These are phyloP conservation scores for Yamadazyma oceani DNA, from an alignment of 1,139 yeast genomes.

Conservation along the genomic window DNA sequence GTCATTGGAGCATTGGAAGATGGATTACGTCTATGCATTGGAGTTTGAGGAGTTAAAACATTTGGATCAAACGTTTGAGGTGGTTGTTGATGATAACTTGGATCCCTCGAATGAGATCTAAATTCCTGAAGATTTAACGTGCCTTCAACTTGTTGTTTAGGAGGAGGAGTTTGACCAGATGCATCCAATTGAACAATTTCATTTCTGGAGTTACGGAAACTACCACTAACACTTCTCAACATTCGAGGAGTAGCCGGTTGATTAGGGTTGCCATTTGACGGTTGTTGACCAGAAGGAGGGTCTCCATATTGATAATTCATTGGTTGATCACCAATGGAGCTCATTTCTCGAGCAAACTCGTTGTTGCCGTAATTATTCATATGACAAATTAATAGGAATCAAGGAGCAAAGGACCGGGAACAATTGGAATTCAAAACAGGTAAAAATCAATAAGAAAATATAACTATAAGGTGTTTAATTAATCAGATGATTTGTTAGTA, in stretches of 20 bases:
- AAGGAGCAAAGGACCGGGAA: no score
- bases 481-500: no score
- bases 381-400: no score
- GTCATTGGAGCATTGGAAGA: slow-evolving; percentile 11
- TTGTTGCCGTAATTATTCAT: slow-evolving; percentile 7
- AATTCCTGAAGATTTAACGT: slow-evolving; percentile 11
- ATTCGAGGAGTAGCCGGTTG: slow-evolving; percentile 79
- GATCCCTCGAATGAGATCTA: slow-evolving; percentile 22
- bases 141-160: no score
- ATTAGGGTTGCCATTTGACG: slow-evolving; percentile 7
- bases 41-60: slow-evolving; percentile 13
- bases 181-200: slow-evolving; percentile 17
- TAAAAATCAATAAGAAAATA: neutral
- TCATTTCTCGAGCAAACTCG: slow-evolving; percentile 5
- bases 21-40: slow-evolving; percentile 15
- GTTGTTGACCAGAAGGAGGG: neutral
- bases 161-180: slow-evolving; percentile 16
- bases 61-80: slow-evolving; percentile 10
- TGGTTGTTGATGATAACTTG: slow-evolving; percentile 19
- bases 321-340: slow-evolving; percentile 9
- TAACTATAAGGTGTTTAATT: no score
- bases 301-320: slow-evolving; percentile 9
- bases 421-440: neutral
- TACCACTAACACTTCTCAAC: slow-evolving; percentile 58
- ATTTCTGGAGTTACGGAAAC: slow-evolving; percentile 22